Conservation (phyloP, 2,329 filamentous ascomycete genomes). For the Sarocladium brachiariae region DNA sequence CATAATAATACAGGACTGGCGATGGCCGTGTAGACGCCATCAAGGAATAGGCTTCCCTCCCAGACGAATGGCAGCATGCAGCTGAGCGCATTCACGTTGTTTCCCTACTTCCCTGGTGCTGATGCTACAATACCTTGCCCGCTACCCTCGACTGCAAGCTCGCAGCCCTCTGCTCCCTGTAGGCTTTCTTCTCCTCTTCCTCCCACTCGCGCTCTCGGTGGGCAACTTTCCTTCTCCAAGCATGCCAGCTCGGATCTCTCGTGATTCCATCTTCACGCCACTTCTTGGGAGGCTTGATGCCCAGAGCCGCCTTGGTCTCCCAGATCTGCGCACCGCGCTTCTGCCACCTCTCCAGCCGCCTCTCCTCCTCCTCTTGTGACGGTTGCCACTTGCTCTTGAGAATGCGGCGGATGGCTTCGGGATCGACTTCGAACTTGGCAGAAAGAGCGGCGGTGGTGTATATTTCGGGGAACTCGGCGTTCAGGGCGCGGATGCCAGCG, state of each 20-base stretch:
- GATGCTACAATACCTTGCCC: conserved; percentile 1
- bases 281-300: conserved; percentile 52
- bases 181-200: conserved; percentile 21
- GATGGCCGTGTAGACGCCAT: too few species aligned
- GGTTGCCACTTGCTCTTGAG: conserved; percentile 72
- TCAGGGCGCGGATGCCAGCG: conserved; percentile 78
- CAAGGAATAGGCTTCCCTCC: too few species aligned
- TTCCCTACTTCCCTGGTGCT: too few species aligned
- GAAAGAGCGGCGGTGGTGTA: conserved; percentile 73
- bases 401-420: conserved; percentile 82
- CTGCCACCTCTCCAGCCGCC: conserved; percentile 55
- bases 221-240: conserved; percentile 22
- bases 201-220: conserved; percentile 22
- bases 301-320: conserved; percentile 51
- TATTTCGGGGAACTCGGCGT: conserved; percentile 66
- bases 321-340: conserved; percentile 54
- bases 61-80: neutral
- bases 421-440: conserved; percentile 73
- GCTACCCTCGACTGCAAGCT: conserved; percentile 12
- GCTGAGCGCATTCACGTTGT: neutral
- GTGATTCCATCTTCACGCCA: conserved; percentile 52
- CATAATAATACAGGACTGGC: neutral
- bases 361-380: conserved; percentile 47
- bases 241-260: conserved; percentile 36
- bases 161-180: conserved; percentile 18